These are phyloP conservation scores for Thelephora aurantiotincta DNA, from an alignment of 768 basidiomycete genomes.

Conservation along the genomic window DNA sequence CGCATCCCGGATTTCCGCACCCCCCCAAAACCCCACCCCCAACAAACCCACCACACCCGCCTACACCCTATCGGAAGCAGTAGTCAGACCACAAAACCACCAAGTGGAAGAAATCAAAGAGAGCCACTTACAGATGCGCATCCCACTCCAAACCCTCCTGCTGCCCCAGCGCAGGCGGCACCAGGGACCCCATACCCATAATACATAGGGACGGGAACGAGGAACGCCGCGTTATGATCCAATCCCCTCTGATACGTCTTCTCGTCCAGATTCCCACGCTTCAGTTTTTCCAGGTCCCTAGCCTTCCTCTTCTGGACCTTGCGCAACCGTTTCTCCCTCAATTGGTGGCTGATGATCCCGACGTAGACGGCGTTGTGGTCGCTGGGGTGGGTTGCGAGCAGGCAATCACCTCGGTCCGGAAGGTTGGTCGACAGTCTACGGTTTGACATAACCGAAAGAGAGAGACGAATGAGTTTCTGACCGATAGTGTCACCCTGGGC, in stretches of 20 bases:
- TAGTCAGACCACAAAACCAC: not conserved
- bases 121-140: slow-evolving; percentile 3
- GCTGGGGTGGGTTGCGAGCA: slow-evolving; percentile 41
- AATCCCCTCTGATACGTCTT: slow-evolving; percentile 4
- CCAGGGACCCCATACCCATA: slow-evolving; percentile 6
- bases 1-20: not conserved
- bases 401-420: slow-evolving; percentile 20
- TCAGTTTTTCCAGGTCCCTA: slow-evolving; percentile 15
- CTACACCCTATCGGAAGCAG: not conserved
- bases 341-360: slow-evolving; percentile 9
- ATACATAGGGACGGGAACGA: slow-evolving; percentile 24
- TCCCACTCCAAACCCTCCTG: not conserved
- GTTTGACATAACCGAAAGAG: not conserved
- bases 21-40: not conserved
- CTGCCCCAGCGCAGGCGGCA: not conserved
- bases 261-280: slow-evolving; percentile 11
- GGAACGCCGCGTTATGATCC: slow-evolving; percentile 21
- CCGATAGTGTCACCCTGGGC: slow-evolving; percentile 24
- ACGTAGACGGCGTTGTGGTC: slow-evolving; percentile 34
- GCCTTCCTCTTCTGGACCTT: slow-evolving; percentile 15
- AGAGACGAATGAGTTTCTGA: slow-evolving; percentile 18
- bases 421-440: slow-evolving; percentile 7
- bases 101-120: not conserved
- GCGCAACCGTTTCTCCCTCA: slow-evolving; percentile 11
- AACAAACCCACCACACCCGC: not conserved